phyloP scores from a whole-genome alignment of 768 basidiomycete species.

The Rhizopogon vulgaris region DNA sequence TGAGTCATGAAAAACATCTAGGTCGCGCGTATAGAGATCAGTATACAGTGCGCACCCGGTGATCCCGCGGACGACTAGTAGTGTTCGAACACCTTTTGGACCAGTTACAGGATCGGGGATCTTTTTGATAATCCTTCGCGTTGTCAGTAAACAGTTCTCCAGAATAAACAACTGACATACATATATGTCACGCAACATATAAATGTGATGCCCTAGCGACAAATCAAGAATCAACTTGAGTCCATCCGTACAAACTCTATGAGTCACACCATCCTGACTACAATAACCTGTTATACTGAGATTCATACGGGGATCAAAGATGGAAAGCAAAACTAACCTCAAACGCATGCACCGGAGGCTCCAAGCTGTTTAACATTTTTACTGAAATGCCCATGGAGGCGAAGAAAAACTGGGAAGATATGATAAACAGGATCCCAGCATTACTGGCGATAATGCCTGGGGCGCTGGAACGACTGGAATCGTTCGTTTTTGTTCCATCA shows the following conservation, averaged over 20 bases:
- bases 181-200: conserved; percentile 48
- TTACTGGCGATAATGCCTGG: conserved; percentile 29
- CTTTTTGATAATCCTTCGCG: conserved; percentile 30
- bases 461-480: not conserved
- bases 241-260: not conserved
- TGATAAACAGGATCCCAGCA: conserved; percentile 57
- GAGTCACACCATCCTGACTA: conserved; percentile 49
- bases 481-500: not conserved
- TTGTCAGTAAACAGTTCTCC: not conserved
- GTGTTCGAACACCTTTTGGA: conserved; percentile 57
- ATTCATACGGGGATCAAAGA: not conserved
- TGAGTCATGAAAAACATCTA: not conserved
- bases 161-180: conserved; percentile 19
- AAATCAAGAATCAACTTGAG: not conserved
- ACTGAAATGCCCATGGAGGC: conserved; percentile 57
- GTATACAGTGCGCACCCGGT: conserved; percentile 39
- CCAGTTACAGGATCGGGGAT: conserved; percentile 59
- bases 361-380: conserved; percentile 52
- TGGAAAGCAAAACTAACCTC: conserved; percentile 34
- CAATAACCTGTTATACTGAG: conserved; percentile 36
- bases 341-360: conserved; percentile 51
- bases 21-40: not conserved
- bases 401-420: conserved; percentile 51
- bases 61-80: conserved; percentile 55
- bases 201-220: conserved; percentile 43